Evolutionary conservation across 805 yeast genomes (phyloP).

Genomic region (Wickerhamiella shivajii): DNA sequence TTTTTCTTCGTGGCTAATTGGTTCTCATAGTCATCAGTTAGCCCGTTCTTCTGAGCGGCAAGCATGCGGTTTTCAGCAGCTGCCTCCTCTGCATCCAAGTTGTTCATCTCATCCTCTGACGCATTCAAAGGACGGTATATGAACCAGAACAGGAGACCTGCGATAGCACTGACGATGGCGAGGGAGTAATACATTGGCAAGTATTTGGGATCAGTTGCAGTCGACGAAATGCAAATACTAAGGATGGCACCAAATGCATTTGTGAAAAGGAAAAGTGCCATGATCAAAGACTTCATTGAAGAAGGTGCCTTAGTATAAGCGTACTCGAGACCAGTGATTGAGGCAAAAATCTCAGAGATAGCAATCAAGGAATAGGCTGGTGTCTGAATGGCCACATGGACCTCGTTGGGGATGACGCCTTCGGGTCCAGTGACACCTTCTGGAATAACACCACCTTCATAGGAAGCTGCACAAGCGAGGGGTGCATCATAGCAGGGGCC

Average conservation of each 20-base stretch:
- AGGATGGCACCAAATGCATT: conserved; percentile 67
- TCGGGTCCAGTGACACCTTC: conserved; percentile 10
- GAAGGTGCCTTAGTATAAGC: conserved; percentile 75
- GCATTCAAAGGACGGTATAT: conserved; percentile 40
- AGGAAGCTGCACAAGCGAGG: conserved; percentile 36
- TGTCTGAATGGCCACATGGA: conserved; percentile 56
- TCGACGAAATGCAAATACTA: conserved; percentile 57
- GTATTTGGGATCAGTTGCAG: conserved; percentile 53
- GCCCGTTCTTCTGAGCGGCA: too few species aligned
- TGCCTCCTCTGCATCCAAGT: conserved; percentile 27
- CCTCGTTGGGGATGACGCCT: conserved; percentile 31
- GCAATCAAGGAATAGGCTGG: conserved; percentile 64
- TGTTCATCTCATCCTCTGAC: conserved; percentile 43
- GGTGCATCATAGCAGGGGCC: conserved; percentile 66
- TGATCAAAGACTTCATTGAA: conserved; percentile 48
- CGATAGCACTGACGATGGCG: conserved; percentile 41
- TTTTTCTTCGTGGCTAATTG: too few species aligned
- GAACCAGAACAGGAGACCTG: conserved; percentile 50
- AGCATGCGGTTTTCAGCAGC: too few species aligned
- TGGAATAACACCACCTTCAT: too few species aligned
- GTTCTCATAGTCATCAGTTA: too few species aligned
- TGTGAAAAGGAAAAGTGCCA: conserved; percentile 48
- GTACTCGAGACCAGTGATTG: conserved; percentile 69
- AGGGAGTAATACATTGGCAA: conserved; percentile 56
- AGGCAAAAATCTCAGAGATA: conserved; percentile 62